Percentiles rank a stretch among this genome's conserved stretches.
Evolutionary conservation across 2,329 filamentous ascomycete genomes (phyloP).

Genomic region (Sporothrix variecibatus): DNA sequence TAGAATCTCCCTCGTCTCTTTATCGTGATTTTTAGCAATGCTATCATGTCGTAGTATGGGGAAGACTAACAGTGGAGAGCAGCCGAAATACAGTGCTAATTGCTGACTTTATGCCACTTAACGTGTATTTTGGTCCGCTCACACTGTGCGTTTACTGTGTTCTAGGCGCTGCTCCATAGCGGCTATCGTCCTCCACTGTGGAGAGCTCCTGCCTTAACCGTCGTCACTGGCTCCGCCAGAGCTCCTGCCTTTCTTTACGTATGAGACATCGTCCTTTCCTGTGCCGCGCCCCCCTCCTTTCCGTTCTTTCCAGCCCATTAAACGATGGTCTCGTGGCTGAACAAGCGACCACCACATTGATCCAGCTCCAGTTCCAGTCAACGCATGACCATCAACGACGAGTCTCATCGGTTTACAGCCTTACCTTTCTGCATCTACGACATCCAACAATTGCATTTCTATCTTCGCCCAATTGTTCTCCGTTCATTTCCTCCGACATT

Average conservation of each 20-base stretch:
- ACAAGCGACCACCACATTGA: slow-evolving; percentile 5
- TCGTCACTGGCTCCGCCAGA: slow-evolving; percentile 16
- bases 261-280: background rate
- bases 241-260: background rate
- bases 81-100: background rate
- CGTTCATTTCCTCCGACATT: background rate
- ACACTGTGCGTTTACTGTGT: background rate
- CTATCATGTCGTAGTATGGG: background rate
- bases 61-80: background rate
- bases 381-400: slow-evolving; percentile 9
- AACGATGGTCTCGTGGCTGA: slow-evolving; percentile 16
- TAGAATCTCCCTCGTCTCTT: background rate
- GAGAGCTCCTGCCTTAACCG: slow-evolving; percentile 8
- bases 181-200: slow-evolving; percentile 8
- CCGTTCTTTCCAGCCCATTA: background rate
- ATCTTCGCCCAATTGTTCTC: background rate
- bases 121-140: too few species aligned
- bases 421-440: background rate
- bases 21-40: background rate
- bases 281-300: background rate
- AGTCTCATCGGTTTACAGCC: background rate
- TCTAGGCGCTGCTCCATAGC: background rate
- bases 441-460: background rate
- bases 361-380: background rate
- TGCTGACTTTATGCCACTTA: background rate